Conservation (phyloP, 140 eudicot species). For the Artemisia princeps region DNA sequence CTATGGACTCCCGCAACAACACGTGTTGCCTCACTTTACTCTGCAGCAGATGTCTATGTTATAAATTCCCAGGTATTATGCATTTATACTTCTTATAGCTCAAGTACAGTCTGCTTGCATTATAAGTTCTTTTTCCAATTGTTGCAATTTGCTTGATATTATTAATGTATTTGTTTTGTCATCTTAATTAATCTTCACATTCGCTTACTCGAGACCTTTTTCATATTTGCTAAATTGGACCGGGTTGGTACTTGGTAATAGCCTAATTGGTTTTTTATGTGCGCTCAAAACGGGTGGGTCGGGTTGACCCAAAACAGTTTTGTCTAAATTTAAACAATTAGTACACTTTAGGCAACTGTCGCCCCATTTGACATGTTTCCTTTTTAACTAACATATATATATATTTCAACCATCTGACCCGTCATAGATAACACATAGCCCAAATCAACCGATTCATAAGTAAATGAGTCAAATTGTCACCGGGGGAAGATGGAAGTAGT, state of each 20-base stretch:
- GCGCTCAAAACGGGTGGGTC: no score
- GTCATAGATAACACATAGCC: background rate
- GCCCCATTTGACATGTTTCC: background rate
- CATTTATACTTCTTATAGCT: background rate
- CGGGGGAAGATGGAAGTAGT: no score
- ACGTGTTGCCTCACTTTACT: conserved; percentile 90
- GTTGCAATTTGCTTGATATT: no score
- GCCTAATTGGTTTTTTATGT: no score
- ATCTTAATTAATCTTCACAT: background rate
- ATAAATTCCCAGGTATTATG: conserved; percentile 76
- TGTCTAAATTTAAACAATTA: no score
- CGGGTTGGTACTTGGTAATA: no score
- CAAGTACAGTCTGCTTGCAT: background rate
- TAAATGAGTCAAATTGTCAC: background rate
- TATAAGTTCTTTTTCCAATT: no score
- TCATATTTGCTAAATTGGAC: background rate
- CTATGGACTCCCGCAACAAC: conserved; percentile 90
- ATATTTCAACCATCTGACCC: no score
- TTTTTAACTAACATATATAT: background rate
- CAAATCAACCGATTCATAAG: background rate
- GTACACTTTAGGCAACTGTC: background rate
- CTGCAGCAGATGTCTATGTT: conserved; percentile 92
- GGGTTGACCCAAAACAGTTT: no score
- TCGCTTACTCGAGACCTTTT: background rate
- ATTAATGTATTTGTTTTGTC: background rate